Conservation (phyloP, 495 filamentous ascomycete genomes). For the Penicillium nucicola region DNA sequence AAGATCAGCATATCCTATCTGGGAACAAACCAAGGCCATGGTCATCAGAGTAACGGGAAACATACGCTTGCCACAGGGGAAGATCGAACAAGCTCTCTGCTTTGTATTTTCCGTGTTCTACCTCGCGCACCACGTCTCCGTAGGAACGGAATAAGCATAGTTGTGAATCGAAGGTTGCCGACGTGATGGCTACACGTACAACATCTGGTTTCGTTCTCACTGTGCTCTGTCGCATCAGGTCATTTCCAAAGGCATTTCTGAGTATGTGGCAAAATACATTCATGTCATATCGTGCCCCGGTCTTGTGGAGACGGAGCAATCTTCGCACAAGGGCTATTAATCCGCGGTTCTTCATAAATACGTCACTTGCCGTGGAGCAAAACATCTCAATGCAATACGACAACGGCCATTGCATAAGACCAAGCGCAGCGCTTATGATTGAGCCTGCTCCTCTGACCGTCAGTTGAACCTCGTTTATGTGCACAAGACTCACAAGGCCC, state of each 20-base stretch:
- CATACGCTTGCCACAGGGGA: background rate
- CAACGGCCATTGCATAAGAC: background rate
- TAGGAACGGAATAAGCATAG: slow-evolving; percentile 2
- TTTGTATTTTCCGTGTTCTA: background rate
- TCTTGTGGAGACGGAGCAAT: background rate
- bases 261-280: background rate
- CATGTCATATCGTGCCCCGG: background rate
- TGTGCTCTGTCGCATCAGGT: background rate
- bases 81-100: background rate
- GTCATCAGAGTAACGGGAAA: background rate
- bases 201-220: background rate
- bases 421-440: background rate
- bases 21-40: background rate
- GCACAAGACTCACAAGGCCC: background rate
- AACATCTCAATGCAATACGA: background rate
- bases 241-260: background rate
- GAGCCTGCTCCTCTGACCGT: background rate
- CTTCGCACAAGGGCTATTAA: background rate
- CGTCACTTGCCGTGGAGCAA: background rate
- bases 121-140: background rate
- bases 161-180: background rate
- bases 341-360: background rate
- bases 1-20: background rate
- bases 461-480: background rate
- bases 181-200: background rate